Evolutionary conservation across 2,329 filamentous ascomycete species (phyloP), one percentile per base, ranked within the genome.

Genomic region (Colletotrichum horii): DNA sequence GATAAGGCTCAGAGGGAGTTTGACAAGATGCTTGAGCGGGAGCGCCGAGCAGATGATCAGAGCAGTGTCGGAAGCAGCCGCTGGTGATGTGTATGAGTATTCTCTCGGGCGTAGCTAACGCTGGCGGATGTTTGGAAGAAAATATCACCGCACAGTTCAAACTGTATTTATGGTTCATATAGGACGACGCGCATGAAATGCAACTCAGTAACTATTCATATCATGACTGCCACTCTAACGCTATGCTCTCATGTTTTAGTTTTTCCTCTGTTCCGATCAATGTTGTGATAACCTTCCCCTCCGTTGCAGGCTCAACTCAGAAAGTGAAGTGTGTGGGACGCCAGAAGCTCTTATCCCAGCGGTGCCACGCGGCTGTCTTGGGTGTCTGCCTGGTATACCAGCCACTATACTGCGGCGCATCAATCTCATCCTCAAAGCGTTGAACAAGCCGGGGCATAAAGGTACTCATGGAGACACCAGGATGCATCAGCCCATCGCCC

Each of bases 1-100:
- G 83, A 84, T 11, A 84, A 88, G 76, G 88, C 89, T 8, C 89
- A 90, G 74, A 85, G 82, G 74, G 88, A 90, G 34, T 90, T 90
- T 77, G 89, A 90, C 74, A 82, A 82, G 24, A 82, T 90, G 73
- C 71, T 90, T 4, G 88, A 90, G 56, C 81, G 83, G 16, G 89
- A 90, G 74, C 82, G 86, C 26, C 80, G 55, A 12, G 38, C 58
- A 16, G 48, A 66, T 34, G 36, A 48, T 12, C 64, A 64, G 48
- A 48, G 61, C 12, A 38, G 28, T 56, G 56, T 65, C 24, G 55
- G 66, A 15, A 66, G 66, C 24, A 56, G 61, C 62, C 52, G 66
- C 19, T 76, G 74, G 71, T 76, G 43, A 76, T 66, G 8, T 43
- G 61, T 64, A 26, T 64, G 24, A 43, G 16, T 16, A 36, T 19